Evolutionary conservation across 2,329 filamentous ascomycete species (phyloP), one percentile per base, ranked within the genome.

Genomic region (Esteya vermicola): DNA sequence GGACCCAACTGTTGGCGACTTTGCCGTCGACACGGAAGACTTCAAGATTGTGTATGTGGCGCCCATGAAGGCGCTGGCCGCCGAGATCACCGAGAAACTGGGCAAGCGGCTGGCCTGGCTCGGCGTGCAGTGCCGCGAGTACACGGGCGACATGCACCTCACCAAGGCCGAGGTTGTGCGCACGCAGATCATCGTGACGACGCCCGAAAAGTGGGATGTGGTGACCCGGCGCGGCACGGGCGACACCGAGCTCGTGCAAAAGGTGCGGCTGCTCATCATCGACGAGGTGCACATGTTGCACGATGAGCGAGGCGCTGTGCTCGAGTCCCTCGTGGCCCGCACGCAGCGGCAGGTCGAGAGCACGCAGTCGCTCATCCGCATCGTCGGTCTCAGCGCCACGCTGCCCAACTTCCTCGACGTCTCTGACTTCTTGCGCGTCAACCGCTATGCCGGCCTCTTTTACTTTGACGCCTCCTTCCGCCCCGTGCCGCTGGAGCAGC

Each of bases 231-330:
- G 96, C 60, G 93, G 89, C 42, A 96, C 88, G 1, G 91, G 93
- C 14, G 91, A 98, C 55, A 96, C 91, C 0, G 91, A 96, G 55
- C 72, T 98, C 4, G 93, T 98, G 13, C 91, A 98, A 52, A 98
- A 98, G 57, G 91, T 98, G 20, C 78, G 89, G 10, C 68, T 98
- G 2, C 71, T 98, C 44, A 96, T 98, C 52, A 96, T 98, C 46
- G 91, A 98, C 58, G 91, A 98, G 62, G 91, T 98, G 1, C 91
- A 98, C 55, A 98, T 98, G 93, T 78, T 98, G 51, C 93, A 98
- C 53, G 91, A 98, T 56, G 91, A 96, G 58, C 78, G 91, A 56
- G 91, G 91, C 53, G 86, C 93, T 12, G 93, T 98, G 1, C 71
- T 99, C 22, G 91, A 99, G 56, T 95, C 89, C 6, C 68, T 99